Evolutionary conservation across 2,329 filamentous ascomycete genomes (phyloP), one percentile per base, ranked within the genome.

Genomic region (Fusarium neocosmosporiellum): DNA sequence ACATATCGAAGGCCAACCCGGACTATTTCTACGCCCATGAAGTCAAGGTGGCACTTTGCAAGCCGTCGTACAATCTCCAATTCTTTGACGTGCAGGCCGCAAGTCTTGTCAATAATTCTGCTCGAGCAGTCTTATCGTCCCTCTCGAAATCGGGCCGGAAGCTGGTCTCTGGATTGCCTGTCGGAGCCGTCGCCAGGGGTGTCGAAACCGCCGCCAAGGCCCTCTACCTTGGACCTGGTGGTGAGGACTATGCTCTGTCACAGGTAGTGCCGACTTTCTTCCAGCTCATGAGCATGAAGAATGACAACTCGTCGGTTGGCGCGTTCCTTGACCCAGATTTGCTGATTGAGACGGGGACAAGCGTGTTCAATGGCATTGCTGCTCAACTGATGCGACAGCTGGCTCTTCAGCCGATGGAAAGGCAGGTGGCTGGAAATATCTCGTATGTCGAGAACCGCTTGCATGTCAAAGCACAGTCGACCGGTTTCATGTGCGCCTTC

Each of bases 281-380:
- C 22, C 75, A 75, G 18, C 65, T 78, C 33, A 77, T 78, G 75
- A 66, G 71, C 11, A 72, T 77, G 70, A 75, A 72, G 48, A 68
- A 63, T 48, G 69, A 48, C 6, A 67, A 70, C 29, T 39, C 60
- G 5, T 63, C 66, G 0, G 53, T 70, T 5, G 58, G 66, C 5
- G 59, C 69, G 9, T 73, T 72, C 37, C 58, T 73, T 29, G 69
- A 73, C 54, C 48, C 66, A 2, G 48, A 67, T 10, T 37, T 72
- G 24, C 60, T 73, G 11, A 41, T 66, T n/a, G n/a, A 64, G 10
- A 72, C 66, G 16, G 69, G 63, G n/a, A 53, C 53, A 36, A 37
- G 57, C 14, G 66, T 72, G 5, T 73, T 72, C 46, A 72, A 70
- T 7, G 71, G 71, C 29, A 64, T 73, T 24, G 71, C 71, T 18